Evolutionary conservation across 106 monocot genomes (phyloP).

Genomic region (Posidonia australis): DNA sequence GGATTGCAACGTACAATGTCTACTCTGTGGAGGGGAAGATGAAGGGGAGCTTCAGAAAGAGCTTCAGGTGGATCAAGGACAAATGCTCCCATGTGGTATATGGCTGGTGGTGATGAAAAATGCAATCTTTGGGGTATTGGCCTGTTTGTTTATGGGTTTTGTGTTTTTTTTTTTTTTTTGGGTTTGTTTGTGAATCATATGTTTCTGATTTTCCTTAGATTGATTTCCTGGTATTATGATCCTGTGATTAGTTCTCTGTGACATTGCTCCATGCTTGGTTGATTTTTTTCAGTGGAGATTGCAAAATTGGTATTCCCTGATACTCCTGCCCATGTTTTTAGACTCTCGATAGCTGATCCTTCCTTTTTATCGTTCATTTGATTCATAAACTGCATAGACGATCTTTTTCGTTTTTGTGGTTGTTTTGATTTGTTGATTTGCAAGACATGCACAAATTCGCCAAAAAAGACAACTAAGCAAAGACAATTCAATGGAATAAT

Average conservation of each 20-base stretch:
- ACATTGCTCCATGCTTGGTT: background rate
- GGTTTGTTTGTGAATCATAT: background rate
- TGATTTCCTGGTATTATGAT: background rate
- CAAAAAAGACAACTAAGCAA: too few species aligned
- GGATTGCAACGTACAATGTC: slow-evolving; percentile 63
- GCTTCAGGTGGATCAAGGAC: slow-evolving; percentile 67
- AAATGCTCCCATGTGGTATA: slow-evolving; percentile 36
- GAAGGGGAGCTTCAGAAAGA: slow-evolving; percentile 52
- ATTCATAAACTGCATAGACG: too few species aligned
- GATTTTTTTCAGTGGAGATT: background rate
- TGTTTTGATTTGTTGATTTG: too few species aligned
- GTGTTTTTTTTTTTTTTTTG: background rate
- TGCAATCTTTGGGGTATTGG: background rate
- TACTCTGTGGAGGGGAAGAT: slow-evolving; percentile 59
- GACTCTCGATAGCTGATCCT: too few species aligned
- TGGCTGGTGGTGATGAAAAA: slow-evolving; percentile 16
- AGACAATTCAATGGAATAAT: too few species aligned
- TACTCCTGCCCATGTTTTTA: too few species aligned
- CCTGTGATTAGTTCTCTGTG: background rate
- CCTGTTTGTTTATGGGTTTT: background rate
- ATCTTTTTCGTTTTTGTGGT: too few species aligned
- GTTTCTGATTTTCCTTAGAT: background rate
- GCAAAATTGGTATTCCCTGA: too few species aligned
- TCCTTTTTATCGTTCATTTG: too few species aligned
- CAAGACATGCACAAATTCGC: too few species aligned